Evolutionary conservation across 2,329 filamentous ascomycete species (phyloP).

Genomic region (Fusarium sp.): DNA sequence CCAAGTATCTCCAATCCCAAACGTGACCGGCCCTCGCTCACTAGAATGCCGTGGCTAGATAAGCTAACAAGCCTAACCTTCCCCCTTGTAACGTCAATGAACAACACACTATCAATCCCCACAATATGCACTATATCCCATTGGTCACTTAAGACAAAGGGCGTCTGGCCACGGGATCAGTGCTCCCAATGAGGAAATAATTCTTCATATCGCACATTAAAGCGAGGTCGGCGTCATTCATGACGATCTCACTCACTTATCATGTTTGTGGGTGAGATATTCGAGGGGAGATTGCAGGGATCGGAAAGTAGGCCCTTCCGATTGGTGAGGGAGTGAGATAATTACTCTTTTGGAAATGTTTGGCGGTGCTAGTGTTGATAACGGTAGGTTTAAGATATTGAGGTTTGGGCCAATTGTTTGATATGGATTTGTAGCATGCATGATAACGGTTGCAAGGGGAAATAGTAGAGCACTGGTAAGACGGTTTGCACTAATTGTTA

Average conservation of each 20-base stretch:
- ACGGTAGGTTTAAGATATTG: not conserved
- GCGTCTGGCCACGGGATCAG: slow-evolving; percentile 9
- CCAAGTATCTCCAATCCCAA: not conserved
- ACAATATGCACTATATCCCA: not conserved
- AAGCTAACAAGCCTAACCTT: not conserved
- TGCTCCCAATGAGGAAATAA: slow-evolving; percentile 8
- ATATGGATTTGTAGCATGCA: not conserved
- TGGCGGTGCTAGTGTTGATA: not conserved
- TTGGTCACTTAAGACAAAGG: not conserved
- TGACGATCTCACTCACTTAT: not conserved
- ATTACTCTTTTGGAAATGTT: slow-evolving; percentile 19
- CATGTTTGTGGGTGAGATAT: not conserved
- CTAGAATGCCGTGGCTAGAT: not conserved
- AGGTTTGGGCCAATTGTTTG: not conserved
- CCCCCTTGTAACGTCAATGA: not conserved
- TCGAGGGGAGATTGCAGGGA: not conserved
- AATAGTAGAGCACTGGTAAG: too few species aligned
- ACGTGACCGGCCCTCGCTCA: not conserved
- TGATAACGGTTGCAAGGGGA: not conserved
- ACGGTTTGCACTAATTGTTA: not conserved
- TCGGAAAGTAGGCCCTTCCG: slow-evolving; percentile 15
- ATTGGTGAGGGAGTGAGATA: slow-evolving; percentile 5
- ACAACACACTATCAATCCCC: not conserved
- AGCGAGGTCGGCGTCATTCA: slow-evolving; percentile 10
- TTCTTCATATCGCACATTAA: slow-evolving; percentile 19